Conservation (phyloP, 2,329 filamentous ascomycete genomes). For the Pseudogymnoascus sp. region DNA sequence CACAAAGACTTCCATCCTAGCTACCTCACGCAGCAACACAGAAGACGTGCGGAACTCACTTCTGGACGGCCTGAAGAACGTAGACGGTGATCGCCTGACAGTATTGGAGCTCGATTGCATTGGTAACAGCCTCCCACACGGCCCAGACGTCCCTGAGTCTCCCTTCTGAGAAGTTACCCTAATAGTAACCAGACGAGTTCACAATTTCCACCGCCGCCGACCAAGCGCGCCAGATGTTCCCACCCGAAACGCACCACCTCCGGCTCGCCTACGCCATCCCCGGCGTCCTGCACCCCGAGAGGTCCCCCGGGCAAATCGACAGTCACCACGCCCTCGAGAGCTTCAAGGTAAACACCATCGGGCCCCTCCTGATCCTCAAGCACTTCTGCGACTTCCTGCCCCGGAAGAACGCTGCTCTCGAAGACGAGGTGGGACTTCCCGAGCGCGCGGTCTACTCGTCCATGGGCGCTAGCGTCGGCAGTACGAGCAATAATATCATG, state of each 20-base stretch:
- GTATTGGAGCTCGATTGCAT: slow-evolving; percentile 48
- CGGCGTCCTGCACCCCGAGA: slow-evolving; percentile 66
- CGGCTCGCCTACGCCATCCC: slow-evolving; percentile 63
- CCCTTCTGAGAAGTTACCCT: background rate
- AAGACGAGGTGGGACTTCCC: slow-evolving; percentile 33
- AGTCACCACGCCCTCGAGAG: slow-evolving; percentile 53
- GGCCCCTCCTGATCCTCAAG: slow-evolving; percentile 68
- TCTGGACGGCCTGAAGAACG: slow-evolving; percentile 39
- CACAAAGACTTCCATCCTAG: slow-evolving; percentile 49
- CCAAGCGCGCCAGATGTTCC: slow-evolving; percentile 44
- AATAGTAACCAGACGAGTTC: slow-evolving; percentile 41
- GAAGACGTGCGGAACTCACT: slow-evolving; percentile 40
- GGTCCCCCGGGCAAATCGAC: slow-evolving; percentile 57
- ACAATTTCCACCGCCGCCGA: slow-evolving; percentile 50
- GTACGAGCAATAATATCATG: slow-evolving; percentile 59
- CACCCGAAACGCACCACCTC: slow-evolving; percentile 45
- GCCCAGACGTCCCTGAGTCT: background rate
- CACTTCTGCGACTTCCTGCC: slow-evolving; percentile 65
- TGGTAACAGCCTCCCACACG: slow-evolving; percentile 32
- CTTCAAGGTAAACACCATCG: slow-evolving; percentile 66
- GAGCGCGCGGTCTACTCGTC: slow-evolving; percentile 57
- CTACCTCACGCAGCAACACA: slow-evolving; percentile 48
- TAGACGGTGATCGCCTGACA: slow-evolving; percentile 36
- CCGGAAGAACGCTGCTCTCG: slow-evolving; percentile 39
- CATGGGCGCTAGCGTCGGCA: slow-evolving; percentile 72